Conservation (phyloP, 179 eudicot species). For the Beta macrorhiza region DNA sequence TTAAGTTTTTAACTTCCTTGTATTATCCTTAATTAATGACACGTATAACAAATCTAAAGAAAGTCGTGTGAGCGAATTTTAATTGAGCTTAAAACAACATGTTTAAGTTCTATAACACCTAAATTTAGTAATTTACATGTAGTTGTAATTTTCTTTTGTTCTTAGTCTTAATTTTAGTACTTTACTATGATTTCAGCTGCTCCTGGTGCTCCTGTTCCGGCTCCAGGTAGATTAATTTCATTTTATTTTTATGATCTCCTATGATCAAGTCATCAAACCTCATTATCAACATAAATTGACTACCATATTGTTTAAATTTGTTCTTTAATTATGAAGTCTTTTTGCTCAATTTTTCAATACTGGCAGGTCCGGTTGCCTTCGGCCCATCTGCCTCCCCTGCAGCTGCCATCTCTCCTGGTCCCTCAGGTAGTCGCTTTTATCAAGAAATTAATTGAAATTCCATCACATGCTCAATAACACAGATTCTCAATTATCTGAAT, state of each 20-base stretch:
- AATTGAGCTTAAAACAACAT: background rate
- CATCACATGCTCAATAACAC: background rate
- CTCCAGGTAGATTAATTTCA: conserved; percentile 37
- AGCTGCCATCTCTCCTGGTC: conserved; percentile 30
- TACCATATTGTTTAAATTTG: background rate
- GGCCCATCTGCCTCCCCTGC: conserved; percentile 41
- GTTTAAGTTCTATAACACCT: background rate
- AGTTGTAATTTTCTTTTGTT: background rate
- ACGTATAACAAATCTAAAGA: no score
- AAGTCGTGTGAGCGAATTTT: no score
- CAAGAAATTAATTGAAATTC: background rate
- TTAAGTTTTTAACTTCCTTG: background rate
- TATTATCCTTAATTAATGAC: background rate
- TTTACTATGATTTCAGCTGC: conserved; percentile 32
- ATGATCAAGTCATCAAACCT: background rate
- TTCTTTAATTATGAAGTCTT: background rate
- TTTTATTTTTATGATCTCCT: background rate
- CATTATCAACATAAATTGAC: background rate
- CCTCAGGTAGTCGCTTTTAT: conserved; percentile 23
- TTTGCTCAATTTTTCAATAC: background rate
- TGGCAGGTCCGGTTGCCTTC: conserved; percentile 42
- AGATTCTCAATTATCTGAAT: background rate
- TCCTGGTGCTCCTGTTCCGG: conserved; percentile 42
- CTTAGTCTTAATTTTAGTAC: background rate
- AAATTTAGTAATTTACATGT: background rate